These are phyloP conservation scores for Trichoderma gamsii DNA, from an alignment of 495 filamentous ascomycete species.

Conservation along the genomic window DNA sequence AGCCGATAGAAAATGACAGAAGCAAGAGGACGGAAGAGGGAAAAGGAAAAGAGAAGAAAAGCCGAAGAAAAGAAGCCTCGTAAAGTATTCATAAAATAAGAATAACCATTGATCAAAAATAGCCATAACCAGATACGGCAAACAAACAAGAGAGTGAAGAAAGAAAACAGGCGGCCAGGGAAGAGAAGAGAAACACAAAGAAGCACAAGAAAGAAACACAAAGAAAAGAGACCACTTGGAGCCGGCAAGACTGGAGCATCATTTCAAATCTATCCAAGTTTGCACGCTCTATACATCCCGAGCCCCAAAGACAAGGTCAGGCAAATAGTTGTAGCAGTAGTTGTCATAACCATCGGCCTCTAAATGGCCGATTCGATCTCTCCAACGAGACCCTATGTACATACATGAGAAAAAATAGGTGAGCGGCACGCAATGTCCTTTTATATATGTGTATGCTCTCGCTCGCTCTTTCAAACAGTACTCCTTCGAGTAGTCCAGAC, in stretches of 20 bases:
- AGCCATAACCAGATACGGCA: background rate
- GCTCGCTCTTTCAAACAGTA: slow-evolving; percentile 7
- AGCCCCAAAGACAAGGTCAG: background rate
- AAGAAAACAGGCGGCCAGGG: background rate
- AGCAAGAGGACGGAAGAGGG: background rate
- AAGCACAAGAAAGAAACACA: background rate
- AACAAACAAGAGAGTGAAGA: background rate
- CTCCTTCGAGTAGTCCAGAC: slow-evolving; percentile 4
- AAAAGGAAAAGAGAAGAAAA: background rate
- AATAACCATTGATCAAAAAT: background rate
- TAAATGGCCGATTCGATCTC: slow-evolving; percentile 2
- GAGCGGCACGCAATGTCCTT: background rate
- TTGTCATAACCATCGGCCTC: slow-evolving; percentile 11
- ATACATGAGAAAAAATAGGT: slow-evolving; percentile 6
- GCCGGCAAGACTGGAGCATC: background rate
- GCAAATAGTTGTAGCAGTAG: slow-evolving; percentile 1
- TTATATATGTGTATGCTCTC: background rate
- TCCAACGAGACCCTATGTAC: slow-evolving; percentile 9
- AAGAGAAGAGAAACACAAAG: background rate
- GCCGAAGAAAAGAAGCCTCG: background rate
- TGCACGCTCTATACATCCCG: slow-evolving; percentile 1
- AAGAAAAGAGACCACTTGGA: background rate
- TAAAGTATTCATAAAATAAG: background rate
- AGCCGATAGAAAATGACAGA: background rate
- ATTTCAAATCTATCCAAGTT: slow-evolving; percentile 4